A percentile compares a stretch with the other conserved stretches of the same genome.
These are phyloP conservation scores for Spathaspora gorwiae DNA, from an alignment of 805 yeast species.

Conservation along the genomic window DNA sequence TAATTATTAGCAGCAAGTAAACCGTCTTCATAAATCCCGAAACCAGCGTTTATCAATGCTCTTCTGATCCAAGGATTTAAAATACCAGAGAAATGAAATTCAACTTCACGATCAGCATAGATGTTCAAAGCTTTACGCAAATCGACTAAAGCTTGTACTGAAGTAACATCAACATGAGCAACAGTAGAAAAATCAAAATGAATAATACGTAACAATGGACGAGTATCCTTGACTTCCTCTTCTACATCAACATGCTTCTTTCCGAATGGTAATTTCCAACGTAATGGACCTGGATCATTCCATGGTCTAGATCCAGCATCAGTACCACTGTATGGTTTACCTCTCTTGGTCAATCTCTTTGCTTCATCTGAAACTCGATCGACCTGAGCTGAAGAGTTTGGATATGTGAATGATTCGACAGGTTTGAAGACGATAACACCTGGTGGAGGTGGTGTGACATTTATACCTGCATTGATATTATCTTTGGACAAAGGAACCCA, in stretches of 20 bases:
- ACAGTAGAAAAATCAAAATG: slow-evolving; percentile 82
- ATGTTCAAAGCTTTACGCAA: slow-evolving; percentile 64
- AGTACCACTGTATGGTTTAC: slow-evolving; percentile 36
- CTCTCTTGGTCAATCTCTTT: slow-evolving; percentile 56
- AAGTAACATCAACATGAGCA: slow-evolving; percentile 72
- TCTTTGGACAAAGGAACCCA: slow-evolving; percentile 63
- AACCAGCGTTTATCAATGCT: slow-evolving; percentile 69
- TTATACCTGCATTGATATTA: slow-evolving; percentile 52
- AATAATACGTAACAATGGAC: slow-evolving; percentile 67
- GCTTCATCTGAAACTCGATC: slow-evolving; percentile 69
- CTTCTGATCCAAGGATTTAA: slow-evolving; percentile 83
- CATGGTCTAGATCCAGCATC: slow-evolving; percentile 71
- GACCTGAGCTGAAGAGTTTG: slow-evolving; percentile 71
- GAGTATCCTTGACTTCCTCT: slow-evolving; percentile 28
- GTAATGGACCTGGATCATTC: slow-evolving; percentile 79
- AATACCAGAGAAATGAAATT: slow-evolving; percentile 84
- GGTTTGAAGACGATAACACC: slow-evolving; percentile 87
- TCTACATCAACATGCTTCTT: slow-evolving; percentile 12
- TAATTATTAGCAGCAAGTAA: slow-evolving; percentile 36
- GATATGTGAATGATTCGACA: slow-evolving; percentile 74
- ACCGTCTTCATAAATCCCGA: slow-evolving; percentile 54
- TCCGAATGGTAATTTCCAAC: slow-evolving; percentile 30
- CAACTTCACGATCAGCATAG: slow-evolving; percentile 79
- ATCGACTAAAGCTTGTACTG: slow-evolving; percentile 74
- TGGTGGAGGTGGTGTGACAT: slow-evolving; percentile 76